Evolutionary conservation across 306 rosid genomes (phyloP).

Genomic region (Rosa chinensis): DNA sequence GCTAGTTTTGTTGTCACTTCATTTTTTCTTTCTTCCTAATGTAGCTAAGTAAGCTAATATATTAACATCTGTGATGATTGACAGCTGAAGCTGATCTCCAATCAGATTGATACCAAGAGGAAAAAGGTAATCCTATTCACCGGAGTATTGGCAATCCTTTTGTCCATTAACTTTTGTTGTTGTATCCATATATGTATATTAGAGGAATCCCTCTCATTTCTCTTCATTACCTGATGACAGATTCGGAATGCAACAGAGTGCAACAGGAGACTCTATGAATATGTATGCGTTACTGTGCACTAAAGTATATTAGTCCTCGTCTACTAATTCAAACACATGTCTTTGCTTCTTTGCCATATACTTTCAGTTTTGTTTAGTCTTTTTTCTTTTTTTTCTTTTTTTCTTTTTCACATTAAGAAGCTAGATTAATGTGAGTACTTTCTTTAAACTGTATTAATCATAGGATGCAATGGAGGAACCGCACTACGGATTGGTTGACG

Average conservation of each 20-base stretch:
- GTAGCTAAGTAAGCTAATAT: neutral
- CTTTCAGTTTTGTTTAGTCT: neutral
- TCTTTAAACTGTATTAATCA: neutral
- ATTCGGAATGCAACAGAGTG: neutral
- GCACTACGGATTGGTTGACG: slow-evolving; percentile 56
- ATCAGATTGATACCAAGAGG: slow-evolving; percentile 51
- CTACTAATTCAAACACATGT: neutral
- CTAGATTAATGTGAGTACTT: neutral
- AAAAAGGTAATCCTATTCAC: slow-evolving; percentile 53
- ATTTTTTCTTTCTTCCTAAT: neutral
- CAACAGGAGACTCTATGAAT: slow-evolving; percentile 29
- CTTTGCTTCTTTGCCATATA: neutral
- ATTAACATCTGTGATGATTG: slow-evolving; percentile 1
- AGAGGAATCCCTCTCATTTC: neutral
- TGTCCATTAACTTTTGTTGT: neutral
- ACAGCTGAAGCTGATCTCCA: slow-evolving; percentile 52
- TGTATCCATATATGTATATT: neutral
- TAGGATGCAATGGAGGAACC: slow-evolving; percentile 61
- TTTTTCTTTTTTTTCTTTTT: neutral
- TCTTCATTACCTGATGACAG: neutral
- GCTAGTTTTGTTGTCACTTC: neutral
- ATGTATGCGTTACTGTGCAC: slow-evolving; percentile 31
- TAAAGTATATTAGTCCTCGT: neutral
- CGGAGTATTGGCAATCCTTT: neutral
- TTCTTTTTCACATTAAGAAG: neutral